Base-by-base conservation (phyloP, 371 early-diverging fungal species). In the Parasitella parasitica region DNA sequence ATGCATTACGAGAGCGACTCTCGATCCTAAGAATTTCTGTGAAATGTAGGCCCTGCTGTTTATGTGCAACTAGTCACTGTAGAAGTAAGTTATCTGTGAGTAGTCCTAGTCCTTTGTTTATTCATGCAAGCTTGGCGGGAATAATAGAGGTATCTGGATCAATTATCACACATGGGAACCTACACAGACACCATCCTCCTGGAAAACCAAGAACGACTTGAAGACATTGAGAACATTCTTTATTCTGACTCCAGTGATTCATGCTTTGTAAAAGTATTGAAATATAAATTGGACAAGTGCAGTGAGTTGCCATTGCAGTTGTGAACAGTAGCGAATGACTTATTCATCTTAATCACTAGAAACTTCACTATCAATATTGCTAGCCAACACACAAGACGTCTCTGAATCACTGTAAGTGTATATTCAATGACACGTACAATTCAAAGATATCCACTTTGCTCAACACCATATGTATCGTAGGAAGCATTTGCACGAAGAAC, bases 1-100 rank as follows among this genome's bases (percentile, higher is more conserved):
- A 8, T 36, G 5, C n/a, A 28, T 16, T 15, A 1, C 11, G 8
- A 35, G 28, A 34, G 4, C 4, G 26, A 2, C 12, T 55, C 4
- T 34, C 28, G 36, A 18, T 41, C 6, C 24, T 15, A 24, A 2
- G n/a, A n/a, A n/a, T n/a, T n/a, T n/a, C 22, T 41, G 24, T 13
- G 32, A 32, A 13, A 4, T 13, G 26, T 24, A 78, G 78, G 73
- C 57, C 91, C 92, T 12, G 92, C 92, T 28, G 89, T 90, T 1
- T 91, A 92, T 71, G 90, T 87, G 1, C 91, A 92, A 57, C 71
- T 92, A 51, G 82, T 88, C 1, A 90, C 92, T 5, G 87, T 90
- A 54, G 89, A 90, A 82, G 91, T 89, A 87, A 58, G 41, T 34
- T 24, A 16, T 20, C 15, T 30, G 27, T 46, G 32, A 43, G 13